Evolutionary conservation across 257 asterid genomes (phyloP), one percentile per base, ranked within the genome.

Genomic region (Oldenlandia corymbosa): DNA sequence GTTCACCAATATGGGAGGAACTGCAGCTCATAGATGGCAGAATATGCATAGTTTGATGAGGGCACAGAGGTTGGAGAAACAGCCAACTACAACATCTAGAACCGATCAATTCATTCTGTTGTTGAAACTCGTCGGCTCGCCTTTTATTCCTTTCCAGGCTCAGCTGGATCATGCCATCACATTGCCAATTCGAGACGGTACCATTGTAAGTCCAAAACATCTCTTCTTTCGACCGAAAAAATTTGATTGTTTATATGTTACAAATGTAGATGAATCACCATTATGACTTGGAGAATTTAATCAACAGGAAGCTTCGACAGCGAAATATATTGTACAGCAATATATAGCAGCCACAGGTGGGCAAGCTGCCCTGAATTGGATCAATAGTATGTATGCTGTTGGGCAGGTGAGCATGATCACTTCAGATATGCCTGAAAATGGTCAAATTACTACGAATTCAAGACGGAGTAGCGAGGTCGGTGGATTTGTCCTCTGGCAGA

Each of bases 331-430:
- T 2, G 97, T 89, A 32, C 97, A 92, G 42, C 99, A 92, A 68
- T 92, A 92, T 34, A 64, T 89, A 65, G 99, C 99, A 17, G 96
- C 99, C 34, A 80, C 89, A 0, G 99, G 99, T 28, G 99, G 99
- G 34, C 59, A 80, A 31, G 83, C 79, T 49, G 91, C 85, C n/a
- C 72, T 85, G 5, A 80, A 83, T 59, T 68, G 75, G 0, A 66
- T 85, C 55, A 72, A 68, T 34, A 87, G 96, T 81, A 92, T 92
- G 99, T 87, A 92, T 36, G 94, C 96, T 0, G 88, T 89, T 66
- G 99, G 99, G 43, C 88, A 92, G 64, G 85, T 92, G 76, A 83
- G 81, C 76, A 79, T 89, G 96, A 74, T 45, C 46, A 85, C 82
- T 30, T 82, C 79, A 20, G 84, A 81, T 12, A 59, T 47, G 5